Conservation (phyloP, 768 basidiomycete genomes). For the Rubroboletus pulcherrimus region DNA sequence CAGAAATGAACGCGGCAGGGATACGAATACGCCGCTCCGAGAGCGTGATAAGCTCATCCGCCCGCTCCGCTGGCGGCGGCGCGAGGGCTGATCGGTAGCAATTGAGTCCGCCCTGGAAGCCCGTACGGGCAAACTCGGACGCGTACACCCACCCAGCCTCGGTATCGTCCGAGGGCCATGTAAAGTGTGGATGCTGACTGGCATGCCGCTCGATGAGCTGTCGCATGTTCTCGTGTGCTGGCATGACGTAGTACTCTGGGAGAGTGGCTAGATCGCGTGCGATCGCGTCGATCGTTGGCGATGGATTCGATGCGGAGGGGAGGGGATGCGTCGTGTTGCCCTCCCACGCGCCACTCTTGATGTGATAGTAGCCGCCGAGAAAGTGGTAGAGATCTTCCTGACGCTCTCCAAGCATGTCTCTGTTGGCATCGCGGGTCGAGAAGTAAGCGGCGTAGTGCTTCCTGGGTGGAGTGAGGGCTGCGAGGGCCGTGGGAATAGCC, state of each 20-base stretch:
- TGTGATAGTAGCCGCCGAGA: slow-evolving; percentile 35
- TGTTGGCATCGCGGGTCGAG: slow-evolving; percentile 43
- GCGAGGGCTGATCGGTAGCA: slow-evolving; percentile 42
- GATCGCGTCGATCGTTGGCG: slow-evolving; percentile 21
- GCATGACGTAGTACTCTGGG: slow-evolving; percentile 64
- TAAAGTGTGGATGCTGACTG: slow-evolving; percentile 23
- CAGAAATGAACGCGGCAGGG: slow-evolving; percentile 56
- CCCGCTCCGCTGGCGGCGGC: slow-evolving; percentile 32
- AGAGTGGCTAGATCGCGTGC: slow-evolving; percentile 37
- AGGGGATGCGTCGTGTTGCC: slow-evolving; percentile 41
- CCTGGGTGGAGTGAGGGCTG: slow-evolving; percentile 43
- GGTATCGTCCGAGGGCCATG: slow-evolving; percentile 51
- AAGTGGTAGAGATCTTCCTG: slow-evolving; percentile 22
- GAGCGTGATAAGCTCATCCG: slow-evolving; percentile 43
- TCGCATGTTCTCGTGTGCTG: slow-evolving; percentile 49
- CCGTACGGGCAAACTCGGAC: slow-evolving; percentile 45
- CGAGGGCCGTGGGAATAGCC: slow-evolving; percentile 27
- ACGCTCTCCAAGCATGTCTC: slow-evolving; percentile 34
- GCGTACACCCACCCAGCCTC: slow-evolving; percentile 42
- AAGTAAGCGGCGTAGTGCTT: slow-evolving; percentile 58
- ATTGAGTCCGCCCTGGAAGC: slow-evolving; percentile 65
- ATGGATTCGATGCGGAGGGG: slow-evolving; percentile 22
- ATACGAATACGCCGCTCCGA: slow-evolving; percentile 43
- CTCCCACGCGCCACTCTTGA: slow-evolving; percentile 55
- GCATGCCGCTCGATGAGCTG: slow-evolving; percentile 37